Conservation (phyloP, 768 basidiomycete species). For the Tulasnella sp. region DNA sequence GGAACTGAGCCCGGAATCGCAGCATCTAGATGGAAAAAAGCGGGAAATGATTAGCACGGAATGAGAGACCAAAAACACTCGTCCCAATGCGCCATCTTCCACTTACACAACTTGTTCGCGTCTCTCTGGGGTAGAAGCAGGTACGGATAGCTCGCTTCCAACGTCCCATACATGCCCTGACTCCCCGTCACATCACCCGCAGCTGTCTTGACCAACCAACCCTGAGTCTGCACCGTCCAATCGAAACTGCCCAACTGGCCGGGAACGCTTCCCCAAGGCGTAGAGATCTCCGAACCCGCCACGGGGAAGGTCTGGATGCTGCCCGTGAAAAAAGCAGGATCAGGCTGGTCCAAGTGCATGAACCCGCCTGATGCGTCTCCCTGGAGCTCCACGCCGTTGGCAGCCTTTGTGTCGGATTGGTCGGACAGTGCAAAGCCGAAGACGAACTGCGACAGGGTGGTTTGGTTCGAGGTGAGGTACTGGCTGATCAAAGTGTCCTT, state of each 20-base stretch:
- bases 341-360: conserved; percentile 1
- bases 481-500: conserved; percentile 2
- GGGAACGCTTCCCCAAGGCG: background rate
- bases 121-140: conserved; percentile 2
- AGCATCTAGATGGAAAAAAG: no score
- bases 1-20: background rate
- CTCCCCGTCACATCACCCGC: background rate
- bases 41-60: no score
- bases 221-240: conserved; percentile 11
- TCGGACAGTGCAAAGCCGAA: background rate
- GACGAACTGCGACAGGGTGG: background rate
- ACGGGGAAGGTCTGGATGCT: background rate
- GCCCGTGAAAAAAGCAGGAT: conserved; percentile 13
- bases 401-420: background rate
- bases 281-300: background rate
- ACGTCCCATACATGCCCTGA: conserved; percentile 9
- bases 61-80: no score
- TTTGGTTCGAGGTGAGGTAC: conserved; percentile 1
- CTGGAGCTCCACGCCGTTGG: background rate
- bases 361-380: background rate
- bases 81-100: background rate
- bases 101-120: conserved; percentile 19
- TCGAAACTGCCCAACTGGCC: conserved; percentile 15
- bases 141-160: conserved; percentile 18
- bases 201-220: conserved; percentile 8